Evolutionary conservation across 2,329 filamentous ascomycete species (phyloP), one percentile per base, ranked within the genome.

Genomic region (Claviceps digitariae): DNA sequence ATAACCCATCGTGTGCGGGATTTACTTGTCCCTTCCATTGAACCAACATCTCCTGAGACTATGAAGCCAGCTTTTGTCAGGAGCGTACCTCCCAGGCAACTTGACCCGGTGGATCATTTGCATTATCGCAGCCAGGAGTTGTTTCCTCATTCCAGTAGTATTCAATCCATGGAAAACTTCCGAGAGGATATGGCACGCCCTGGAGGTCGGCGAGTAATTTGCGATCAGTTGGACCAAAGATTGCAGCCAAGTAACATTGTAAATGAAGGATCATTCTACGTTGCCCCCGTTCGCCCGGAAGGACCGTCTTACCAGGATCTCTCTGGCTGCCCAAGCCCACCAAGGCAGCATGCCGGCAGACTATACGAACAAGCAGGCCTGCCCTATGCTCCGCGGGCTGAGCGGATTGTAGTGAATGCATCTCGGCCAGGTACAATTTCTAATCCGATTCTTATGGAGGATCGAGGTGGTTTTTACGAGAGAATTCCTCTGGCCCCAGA

Each of bases 11-110:
- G 55, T 15, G 52, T 67, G 13, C 68, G 71, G 57, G 74, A 77
- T 41, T 66, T 72, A 58, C 61, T 74, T 55, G 66, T 77, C 15
- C 72, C 61, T 9, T 77, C 74, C 7, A 71, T 76, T 57, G 75
- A 77, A 57, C 68, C 70, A 21, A 58, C 51, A 7, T 74, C 72
- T 36, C 71, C 72, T 5, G 58, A 64, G 25, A 51, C 60, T 21
- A 64, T 64, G 61, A 62, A 60, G 53, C 66, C 68, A 3, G 64
- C 64, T 1, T 69, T 68, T 59, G 59, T 69, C 44, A 67, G 66
- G 54, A 51, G 62, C 31, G 54, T 67, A 31, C 66, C 66, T 12
- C 62, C 63, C 20, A 62, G 64, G 51, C 55, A 55, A 12, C 60
- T 63, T 29, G 57, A 54, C 12, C 57, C 59, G 17, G 55, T 55